phyloP scores from a whole-genome alignment of 768 basidiomycete species.

The Clavulina sp. region DNA sequence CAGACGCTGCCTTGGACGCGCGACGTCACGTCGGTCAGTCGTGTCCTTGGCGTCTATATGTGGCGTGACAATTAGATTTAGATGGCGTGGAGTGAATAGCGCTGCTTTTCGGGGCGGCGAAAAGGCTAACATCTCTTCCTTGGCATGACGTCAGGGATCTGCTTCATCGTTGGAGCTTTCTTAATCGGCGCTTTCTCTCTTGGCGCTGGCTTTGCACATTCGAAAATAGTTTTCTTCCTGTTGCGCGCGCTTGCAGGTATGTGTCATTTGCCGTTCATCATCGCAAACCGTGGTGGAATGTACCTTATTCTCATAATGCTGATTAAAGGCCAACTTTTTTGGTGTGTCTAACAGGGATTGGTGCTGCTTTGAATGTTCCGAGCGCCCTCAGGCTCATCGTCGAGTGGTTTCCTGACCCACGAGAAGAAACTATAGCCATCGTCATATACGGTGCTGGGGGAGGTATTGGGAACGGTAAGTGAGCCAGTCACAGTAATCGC shows the following conservation, averaged over 20 bases:
- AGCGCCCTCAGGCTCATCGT: slow-evolving; percentile 33
- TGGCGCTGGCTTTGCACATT: slow-evolving; percentile 28
- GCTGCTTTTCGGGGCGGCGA: background rate
- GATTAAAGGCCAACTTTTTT: too few relatives aligned
- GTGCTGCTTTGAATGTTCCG: slow-evolving; percentile 33
- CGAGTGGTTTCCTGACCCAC: slow-evolving; percentile 30
- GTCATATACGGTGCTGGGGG: slow-evolving; percentile 30
- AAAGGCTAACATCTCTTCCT: too few relatives aligned
- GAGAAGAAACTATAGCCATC: slow-evolving; percentile 31
- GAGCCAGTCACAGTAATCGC: background rate
- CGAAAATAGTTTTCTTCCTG: slow-evolving; percentile 31
- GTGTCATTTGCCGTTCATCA: slow-evolving; percentile 18
- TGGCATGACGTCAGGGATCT: slow-evolving; percentile 16
- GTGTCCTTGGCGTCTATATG: too few relatives aligned
- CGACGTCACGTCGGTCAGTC: too few relatives aligned
- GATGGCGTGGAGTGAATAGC: too few relatives aligned
- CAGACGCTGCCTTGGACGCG: too few relatives aligned
- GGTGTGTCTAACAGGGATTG: slow-evolving; percentile 16
- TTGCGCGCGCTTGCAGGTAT: slow-evolving; percentile 36
- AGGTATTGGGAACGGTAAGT: slow-evolving; percentile 28
- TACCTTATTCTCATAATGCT: too few relatives aligned
- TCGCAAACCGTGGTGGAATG: too few relatives aligned
- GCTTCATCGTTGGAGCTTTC: slow-evolving; percentile 27
- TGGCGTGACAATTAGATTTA: too few relatives aligned
- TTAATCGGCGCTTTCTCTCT: slow-evolving; percentile 28